Percentiles rank a stretch among this genome's conserved stretches.
Evolutionary conservation across 305 asterid species (phyloP).

Genomic region (Plantago coronopus): DNA sequence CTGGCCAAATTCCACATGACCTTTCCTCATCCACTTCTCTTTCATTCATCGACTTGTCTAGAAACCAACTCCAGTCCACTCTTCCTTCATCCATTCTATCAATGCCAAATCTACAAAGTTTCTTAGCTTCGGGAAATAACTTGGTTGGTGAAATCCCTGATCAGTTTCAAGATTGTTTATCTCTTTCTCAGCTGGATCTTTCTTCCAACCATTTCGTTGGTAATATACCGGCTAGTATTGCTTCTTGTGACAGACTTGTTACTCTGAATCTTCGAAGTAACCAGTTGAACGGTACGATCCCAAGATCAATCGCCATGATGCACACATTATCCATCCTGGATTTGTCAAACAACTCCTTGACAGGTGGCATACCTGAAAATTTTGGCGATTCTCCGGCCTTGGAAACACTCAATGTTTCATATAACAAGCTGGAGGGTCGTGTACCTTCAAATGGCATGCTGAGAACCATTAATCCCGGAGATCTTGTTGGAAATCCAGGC

Average conservation of each 20-base stretch:
- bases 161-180: constrained; percentile 74
- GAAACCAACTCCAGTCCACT: constrained; percentile 60
- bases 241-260: constrained; percentile 71
- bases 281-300: constrained; percentile 55
- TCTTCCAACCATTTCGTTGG: constrained; percentile 68
- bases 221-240: constrained; percentile 64
- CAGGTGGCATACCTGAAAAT: constrained; percentile 69
- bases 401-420: constrained; percentile 67
- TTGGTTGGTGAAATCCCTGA: constrained; percentile 71
- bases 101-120: constrained; percentile 57
- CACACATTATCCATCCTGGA: constrained; percentile 64
- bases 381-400: constrained; percentile 86
- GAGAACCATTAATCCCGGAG: constrained; percentile 64
- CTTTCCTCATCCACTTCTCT: constrained; percentile 63
- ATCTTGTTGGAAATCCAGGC: constrained; percentile 59
- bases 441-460: constrained; percentile 78
- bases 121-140: constrained; percentile 58
- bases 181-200: constrained; percentile 76
- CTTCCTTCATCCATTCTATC: constrained; percentile 72
- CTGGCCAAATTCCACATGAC: constrained; percentile 76
- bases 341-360: constrained; percentile 75
- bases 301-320: constrained; percentile 59
- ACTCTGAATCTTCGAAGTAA: constrained; percentile 61
- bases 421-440: constrained; percentile 65
- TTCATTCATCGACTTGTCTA: constrained; percentile 76